Percentiles rank a stretch among this genome's conserved stretches.
phyloP scores from a whole-genome alignment of 352 stramenopile species.

The Thraustotheca clavata region DNA sequence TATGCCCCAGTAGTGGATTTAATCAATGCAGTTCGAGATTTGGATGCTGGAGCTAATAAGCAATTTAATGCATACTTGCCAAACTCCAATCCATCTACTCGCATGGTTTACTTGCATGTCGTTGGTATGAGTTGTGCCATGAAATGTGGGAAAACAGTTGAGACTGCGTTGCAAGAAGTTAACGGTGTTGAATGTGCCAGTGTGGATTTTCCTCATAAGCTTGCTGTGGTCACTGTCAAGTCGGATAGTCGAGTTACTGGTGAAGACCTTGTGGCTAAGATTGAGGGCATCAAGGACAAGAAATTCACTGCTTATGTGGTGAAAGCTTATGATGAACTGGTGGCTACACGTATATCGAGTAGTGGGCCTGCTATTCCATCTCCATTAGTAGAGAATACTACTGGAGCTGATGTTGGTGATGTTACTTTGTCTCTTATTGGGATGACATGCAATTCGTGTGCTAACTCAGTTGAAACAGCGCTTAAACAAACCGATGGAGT shows the following conservation, averaged over 20 bases:
- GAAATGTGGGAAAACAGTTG: conserved; percentile 63
- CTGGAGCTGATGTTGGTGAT: background rate
- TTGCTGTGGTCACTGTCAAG: conserved; percentile 50
- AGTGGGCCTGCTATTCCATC: background rate
- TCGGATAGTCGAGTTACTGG: conserved; percentile 50
- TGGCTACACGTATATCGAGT: background rate
- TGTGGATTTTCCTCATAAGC: conserved; percentile 59
- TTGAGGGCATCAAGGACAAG: conserved; percentile 31
- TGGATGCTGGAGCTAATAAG: conserved; percentile 38
- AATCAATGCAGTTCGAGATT: conserved; percentile 64
- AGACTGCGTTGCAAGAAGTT: conserved; percentile 41
- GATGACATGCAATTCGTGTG: conserved; percentile 91
- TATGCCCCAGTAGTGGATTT: conserved; percentile 71
- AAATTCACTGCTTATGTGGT: conserved; percentile 61
- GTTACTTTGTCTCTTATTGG: conserved; percentile 63
- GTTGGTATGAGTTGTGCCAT: conserved; percentile 59
- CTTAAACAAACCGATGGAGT: conserved; percentile 72
- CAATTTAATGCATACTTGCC: conserved; percentile 64
- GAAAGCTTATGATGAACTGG: background rate
- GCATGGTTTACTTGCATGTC: conserved; percentile 62
- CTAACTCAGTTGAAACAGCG: conserved; percentile 84
- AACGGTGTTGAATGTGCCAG: conserved; percentile 56
- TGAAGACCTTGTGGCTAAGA: conserved; percentile 42
- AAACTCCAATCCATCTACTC: conserved; percentile 42
- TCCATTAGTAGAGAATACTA: conserved; percentile 12